Percentiles rank a stretch among this genome's conserved stretches.
Conservation (phyloP, 78 protist genomes). For the Diacronema lutheri region DNA sequence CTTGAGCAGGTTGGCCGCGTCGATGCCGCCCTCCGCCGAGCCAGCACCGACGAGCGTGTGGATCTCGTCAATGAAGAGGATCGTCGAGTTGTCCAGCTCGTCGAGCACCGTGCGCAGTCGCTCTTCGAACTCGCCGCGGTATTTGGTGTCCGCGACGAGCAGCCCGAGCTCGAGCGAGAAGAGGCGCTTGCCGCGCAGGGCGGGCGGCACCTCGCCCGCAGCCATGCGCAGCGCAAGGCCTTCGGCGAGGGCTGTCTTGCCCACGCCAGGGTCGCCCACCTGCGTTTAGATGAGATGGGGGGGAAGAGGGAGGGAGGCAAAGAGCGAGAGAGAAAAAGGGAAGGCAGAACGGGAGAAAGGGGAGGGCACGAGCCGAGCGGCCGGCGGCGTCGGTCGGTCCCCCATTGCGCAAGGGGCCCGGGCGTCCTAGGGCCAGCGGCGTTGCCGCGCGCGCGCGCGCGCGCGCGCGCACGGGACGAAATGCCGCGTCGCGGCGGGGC, state of each 20-base stretch:
- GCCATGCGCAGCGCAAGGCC: conserved; percentile 50
- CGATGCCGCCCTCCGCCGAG: conserved; percentile 92
- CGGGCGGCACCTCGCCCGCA: conserved; percentile 9
- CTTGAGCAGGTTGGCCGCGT: conserved; percentile 96
- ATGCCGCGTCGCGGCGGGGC: conserved; percentile 34
- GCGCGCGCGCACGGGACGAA: neutral
- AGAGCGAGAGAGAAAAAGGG: neutral
- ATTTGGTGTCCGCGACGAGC: conserved; percentile 48
- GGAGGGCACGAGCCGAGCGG: conserved; percentile 7
- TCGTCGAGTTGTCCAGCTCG: conserved; percentile 69
- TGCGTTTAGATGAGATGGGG: neutral
- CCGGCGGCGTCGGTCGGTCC: conserved; percentile 80
- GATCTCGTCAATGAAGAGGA: conserved; percentile 95
- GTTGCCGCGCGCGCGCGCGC: no score
- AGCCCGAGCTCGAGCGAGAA: conserved; percentile 56
- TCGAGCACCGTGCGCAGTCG: conserved; percentile 60
- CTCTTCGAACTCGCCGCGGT: conserved; percentile 47
- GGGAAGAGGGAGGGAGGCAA: no score
- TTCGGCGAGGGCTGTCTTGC: conserved; percentile 49
- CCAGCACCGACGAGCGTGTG: conserved; percentile 94
- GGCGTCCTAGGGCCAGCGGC: no score
- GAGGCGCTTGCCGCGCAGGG: neutral
- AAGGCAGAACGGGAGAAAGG: no score
- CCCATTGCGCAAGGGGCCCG: no score
- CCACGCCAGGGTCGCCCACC: conserved; percentile 3